Percentiles rank a stretch among this genome's conserved stretches.
Evolutionary conservation across 805 yeast species (phyloP).

Genomic region (Starmerella bombi): DNA sequence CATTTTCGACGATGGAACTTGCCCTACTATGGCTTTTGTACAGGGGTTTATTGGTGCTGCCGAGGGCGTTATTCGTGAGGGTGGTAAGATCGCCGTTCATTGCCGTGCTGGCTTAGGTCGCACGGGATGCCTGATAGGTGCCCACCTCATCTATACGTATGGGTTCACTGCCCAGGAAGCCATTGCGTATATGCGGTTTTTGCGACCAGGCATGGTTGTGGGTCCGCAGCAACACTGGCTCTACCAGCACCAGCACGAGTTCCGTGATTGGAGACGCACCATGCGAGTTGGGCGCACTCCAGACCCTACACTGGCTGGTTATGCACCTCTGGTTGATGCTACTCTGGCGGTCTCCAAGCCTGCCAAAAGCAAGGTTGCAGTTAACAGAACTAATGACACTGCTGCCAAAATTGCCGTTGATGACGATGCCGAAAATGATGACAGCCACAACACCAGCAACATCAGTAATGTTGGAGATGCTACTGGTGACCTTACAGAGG

Average conservation of each 20-base stretch:
- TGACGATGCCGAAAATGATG: background rate
- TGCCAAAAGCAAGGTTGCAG: background rate
- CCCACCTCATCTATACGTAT: conserved; percentile 87
- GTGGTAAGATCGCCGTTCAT: conserved; percentile 96
- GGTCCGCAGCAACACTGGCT: conserved; percentile 99
- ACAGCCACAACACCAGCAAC: background rate
- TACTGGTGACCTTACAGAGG: conserved; percentile 2
- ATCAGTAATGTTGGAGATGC: background rate
- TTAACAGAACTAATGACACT: background rate
- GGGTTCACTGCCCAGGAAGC: conserved; percentile 96
- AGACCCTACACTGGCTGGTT: conserved; percentile 30
- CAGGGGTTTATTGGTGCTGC: conserved; percentile 90
- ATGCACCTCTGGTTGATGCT: conserved; percentile 26
- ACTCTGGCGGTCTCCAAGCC: conserved; percentile 14
- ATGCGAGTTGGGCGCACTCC: conserved; percentile 66
- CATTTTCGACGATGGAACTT: conserved; percentile 96
- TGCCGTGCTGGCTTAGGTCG: conserved; percentile 97
- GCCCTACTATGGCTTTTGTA: conserved; percentile 89
- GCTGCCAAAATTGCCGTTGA: background rate
- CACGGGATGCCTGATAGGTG: conserved; percentile 96
- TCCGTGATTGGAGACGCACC: conserved; percentile 90
- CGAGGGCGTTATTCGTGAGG: conserved; percentile 68
- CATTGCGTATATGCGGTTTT: conserved; percentile 89
- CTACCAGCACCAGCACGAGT: conserved; percentile 87
- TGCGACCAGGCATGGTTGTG: conserved; percentile 99